Conservation (phyloP, 2,329 filamentous ascomycete species). For the Zymoseptoria ardabiliae region DNA sequence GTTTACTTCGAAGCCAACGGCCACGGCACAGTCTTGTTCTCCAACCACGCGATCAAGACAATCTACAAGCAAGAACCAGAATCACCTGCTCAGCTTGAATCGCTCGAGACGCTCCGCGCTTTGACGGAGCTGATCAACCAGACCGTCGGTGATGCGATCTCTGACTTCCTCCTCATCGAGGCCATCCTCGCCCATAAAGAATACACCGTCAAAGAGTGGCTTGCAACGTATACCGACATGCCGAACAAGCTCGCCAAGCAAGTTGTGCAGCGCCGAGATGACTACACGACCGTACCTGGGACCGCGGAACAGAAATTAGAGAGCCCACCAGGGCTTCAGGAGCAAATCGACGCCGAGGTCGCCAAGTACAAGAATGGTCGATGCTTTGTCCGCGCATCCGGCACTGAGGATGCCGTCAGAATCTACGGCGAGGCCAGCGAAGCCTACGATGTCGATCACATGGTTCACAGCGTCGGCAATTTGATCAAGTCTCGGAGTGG, state of each 20-base stretch:
- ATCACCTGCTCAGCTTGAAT: conserved; percentile 84
- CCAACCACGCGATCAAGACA: conserved; percentile 67
- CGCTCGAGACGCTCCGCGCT: conserved; percentile 75
- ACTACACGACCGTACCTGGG: conserved; percentile 77
- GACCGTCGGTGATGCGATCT: conserved; percentile 91
- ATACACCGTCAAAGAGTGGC: conserved; percentile 83
- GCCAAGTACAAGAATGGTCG: conserved; percentile 86
- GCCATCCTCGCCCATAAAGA: conserved; percentile 91
- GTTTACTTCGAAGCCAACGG: conserved; percentile 99
- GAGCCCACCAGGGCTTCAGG: conserved; percentile 70
- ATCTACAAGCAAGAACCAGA: conserved; percentile 77
- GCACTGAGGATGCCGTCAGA: conserved; percentile 91
- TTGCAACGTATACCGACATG: conserved; percentile 83
- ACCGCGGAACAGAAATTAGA: conserved; percentile 77
- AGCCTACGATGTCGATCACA: conserved; percentile 80
- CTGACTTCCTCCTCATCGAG: conserved; percentile 92
- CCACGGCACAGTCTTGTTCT: conserved; percentile 94
- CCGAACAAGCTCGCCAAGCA: conserved; percentile 93
- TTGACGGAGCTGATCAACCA: conserved; percentile 94
- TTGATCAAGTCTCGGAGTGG: conserved; percentile 15
- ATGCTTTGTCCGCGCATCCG: conserved; percentile 84
- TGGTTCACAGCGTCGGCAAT: conserved; percentile 67
- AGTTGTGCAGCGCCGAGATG: conserved; percentile 77
- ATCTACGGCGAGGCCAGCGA: conserved; percentile 94
- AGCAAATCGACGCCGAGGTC: conserved; percentile 78